Evolutionary conservation across 2,329 filamentous ascomycete species (phyloP).

Genomic region (Pseudogymnoascus sp.): DNA sequence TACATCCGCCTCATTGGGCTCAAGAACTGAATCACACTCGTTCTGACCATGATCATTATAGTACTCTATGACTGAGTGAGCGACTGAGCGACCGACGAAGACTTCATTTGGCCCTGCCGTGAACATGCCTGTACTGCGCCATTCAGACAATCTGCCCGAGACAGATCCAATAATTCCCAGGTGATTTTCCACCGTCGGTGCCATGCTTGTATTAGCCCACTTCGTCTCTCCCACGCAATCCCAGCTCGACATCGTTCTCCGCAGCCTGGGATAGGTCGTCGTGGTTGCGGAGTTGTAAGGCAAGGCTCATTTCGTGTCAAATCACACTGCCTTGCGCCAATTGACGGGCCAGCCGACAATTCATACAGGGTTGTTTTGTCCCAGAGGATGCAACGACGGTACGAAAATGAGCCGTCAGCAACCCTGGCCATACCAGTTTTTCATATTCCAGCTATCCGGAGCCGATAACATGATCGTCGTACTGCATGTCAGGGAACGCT

Average conservation of each 20-base stretch:
- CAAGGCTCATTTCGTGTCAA: slow-evolving; percentile 5
- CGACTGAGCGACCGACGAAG: not conserved
- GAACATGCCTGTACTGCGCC: not conserved
- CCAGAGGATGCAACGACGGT: not conserved
- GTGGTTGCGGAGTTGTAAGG: not conserved
- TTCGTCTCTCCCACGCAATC: slow-evolving; percentile 1
- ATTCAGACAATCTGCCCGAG: slow-evolving; percentile 4
- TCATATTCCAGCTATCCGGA: slow-evolving; percentile 6
- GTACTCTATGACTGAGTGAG: not conserved
- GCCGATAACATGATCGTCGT: slow-evolving; percentile 2
- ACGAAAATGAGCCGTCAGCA: not conserved
- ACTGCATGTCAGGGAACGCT: not conserved
- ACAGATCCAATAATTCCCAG: slow-evolving; percentile 4
- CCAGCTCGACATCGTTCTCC: not conserved
- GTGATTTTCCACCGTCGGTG: not conserved
- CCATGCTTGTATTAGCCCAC: not conserved
- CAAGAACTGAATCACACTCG: not conserved
- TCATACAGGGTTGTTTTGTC: not conserved
- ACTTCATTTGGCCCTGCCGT: not conserved
- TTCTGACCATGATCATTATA: not conserved
- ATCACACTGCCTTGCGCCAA: not conserved
- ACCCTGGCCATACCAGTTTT: not conserved
- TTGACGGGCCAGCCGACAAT: not conserved
- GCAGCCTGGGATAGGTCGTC: not conserved
- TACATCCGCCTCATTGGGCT: not conserved